phyloP scores from a whole-genome alignment of 75 land plant genomes.

The Chamaecyparis obtusa region DNA sequence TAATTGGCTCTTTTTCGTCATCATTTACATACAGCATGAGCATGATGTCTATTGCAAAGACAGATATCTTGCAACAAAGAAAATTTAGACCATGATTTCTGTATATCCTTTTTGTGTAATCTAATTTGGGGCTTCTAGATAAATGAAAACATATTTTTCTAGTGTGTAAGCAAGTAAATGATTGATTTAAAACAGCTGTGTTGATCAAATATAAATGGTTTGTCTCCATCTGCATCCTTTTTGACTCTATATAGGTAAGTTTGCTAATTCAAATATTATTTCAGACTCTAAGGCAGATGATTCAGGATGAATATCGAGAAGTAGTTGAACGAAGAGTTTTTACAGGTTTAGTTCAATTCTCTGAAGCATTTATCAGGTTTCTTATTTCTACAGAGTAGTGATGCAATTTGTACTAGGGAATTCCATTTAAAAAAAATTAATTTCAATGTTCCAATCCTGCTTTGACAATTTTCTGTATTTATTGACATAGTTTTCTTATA shows the following conservation, averaged over 20 bases:
- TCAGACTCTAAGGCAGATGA: constrained; percentile 49
- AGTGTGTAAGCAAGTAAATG: not conserved
- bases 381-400: not conserved
- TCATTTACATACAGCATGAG: not conserved
- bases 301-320: constrained; percentile 61
- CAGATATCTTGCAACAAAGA: constrained; percentile 4
- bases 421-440: not conserved
- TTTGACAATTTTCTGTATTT: constrained; percentile 8
- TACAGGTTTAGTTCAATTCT: constrained; percentile 36
- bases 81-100: constrained; percentile 4
- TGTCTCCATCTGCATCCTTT: not conserved
- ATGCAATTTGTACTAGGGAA: not conserved
- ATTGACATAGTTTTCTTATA: not conserved
- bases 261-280: not conserved
- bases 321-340: constrained; percentile 58
- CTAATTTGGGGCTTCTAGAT: not conserved
- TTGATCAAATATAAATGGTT: not conserved
- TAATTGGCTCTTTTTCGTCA: not conserved
- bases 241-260: not conserved
- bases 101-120: not conserved
- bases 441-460: constrained; percentile 11
- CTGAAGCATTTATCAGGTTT: not conserved
- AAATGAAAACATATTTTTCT: not conserved
- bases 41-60: not conserved
- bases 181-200: not conserved